Base-by-base conservation (phyloP, 495 filamentous ascomycete species). In the Collariella sp. region DNA sequence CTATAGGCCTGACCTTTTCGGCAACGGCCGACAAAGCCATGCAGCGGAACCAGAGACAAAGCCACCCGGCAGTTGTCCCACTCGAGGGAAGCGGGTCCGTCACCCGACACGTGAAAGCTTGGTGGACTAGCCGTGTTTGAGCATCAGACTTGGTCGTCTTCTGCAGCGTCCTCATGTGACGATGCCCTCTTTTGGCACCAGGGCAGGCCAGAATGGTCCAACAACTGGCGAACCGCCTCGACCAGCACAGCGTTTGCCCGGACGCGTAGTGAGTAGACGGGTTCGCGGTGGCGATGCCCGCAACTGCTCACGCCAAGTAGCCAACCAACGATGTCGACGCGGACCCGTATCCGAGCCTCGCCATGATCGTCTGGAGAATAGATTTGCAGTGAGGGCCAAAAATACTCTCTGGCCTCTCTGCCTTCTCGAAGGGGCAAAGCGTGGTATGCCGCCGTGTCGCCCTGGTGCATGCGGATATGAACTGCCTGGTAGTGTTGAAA, bases 1-100 rank as follows among this genome's bases (percentile, higher is more conserved):
- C 65, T 66, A 64, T 66, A 64, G 56, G 26, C 53, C 40, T 62
- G 55, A 62, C 63, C 45, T 58, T 57, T 58, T 65, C 65, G 65
- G 65, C 63, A 60, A 60, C 57, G 56, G 65, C 65, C 65, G 65
- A 66, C 56, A 64, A 46, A 64, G 45, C 58, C 48, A 58, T 62
- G 54, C 62, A 60, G 54, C 36, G 45, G 53, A 52, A 55, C 58
- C 52, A 56, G 55, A 62, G 58, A 62, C 63, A 60, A 59, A 61
- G 46, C 60, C 56, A 62, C 54, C 58, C 58, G 59, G 52, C 40
- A 33, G 34, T 57, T 60, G 60, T 65, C 45, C 54, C 35, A 65
- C 63, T 58, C 46, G 18, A 55, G 22, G 26, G 20, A 35, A 35
- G 40, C 34, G 49, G 46, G 57, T 51, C 23, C 41, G 54, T 57